Base-by-base conservation (phyloP, 2,329 filamentous ascomycete genomes). In the Nothomitra cinnamomea region DNA sequence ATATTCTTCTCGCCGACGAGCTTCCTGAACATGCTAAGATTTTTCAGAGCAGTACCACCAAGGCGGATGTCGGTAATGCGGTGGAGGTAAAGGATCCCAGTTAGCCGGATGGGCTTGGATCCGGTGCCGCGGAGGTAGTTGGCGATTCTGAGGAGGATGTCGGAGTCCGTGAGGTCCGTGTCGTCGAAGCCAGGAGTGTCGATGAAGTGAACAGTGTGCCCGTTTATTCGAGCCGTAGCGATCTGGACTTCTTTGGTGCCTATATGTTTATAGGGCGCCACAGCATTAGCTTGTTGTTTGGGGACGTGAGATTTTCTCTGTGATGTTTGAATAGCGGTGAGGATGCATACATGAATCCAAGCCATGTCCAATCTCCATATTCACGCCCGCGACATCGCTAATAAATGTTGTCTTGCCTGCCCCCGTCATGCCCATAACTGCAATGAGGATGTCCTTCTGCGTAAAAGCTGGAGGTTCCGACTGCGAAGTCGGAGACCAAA, bases 121-220 rank as follows among this genome's bases (percentile, higher is more conserved):
- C n/a, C n/a, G n/a, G 53, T 67, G 69, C 0, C 63, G 60, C 0
- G 54, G 53, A 0, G 60, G 62, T 1, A 73, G 61, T 60, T 59
- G 0, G 69, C 68, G 22, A 74, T 69, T 40, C 68, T 61, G n/a
- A 61, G 50, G 1, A 75, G 64, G 1, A 74, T 66, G 32, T 74
- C 70, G 5, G 66, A 63, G 54, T 75, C 72, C 3, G 65, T 65
- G 19, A 66, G 58, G 47, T 63, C 59, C 0, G 70, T 73, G 53
- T 74, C 71, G 28, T 71, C 66, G 56, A 75, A 74, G 1, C 72
- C 72, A 0, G 72, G 71, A 0, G 71, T 74, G 56, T 74, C 72
- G 55, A 73, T 64, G n/a, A n/a, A n/a, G n/a, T n/a, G n/a, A n/a
- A n/a, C n/a, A n/a, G n/a, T n/a, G n/a, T n/a, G n/a, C n/a, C n/a